A percentile compares a stretch with the other conserved stretches of the same genome.
These are phyloP conservation scores for Irpex sp. DNA, from an alignment of 1,284 basidiomycete species.

Conservation along the genomic window DNA sequence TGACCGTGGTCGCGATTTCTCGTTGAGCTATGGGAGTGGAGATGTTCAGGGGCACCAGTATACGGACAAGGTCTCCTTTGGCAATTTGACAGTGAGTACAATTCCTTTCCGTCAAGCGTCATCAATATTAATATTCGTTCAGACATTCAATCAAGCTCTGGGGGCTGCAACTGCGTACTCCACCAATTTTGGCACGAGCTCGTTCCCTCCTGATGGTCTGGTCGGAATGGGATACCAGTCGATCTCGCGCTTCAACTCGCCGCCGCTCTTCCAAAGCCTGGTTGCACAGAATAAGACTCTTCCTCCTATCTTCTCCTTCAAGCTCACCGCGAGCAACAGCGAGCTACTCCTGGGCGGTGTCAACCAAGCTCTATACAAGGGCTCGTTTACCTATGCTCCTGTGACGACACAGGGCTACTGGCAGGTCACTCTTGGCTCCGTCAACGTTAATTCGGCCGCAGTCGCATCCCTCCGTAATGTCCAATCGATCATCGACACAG, in stretches of 20 bases:
- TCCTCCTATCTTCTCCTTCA: slow-evolving; percentile 47
- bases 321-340: slow-evolving; percentile 33
- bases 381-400: slow-evolving; percentile 28
- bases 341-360: slow-evolving; percentile 57
- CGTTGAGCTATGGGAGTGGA: slow-evolving; percentile 26
- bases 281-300: slow-evolving; percentile 31
- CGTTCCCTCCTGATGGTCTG: slow-evolving; percentile 42
- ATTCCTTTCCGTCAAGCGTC: too few relatives aligned
- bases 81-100: slow-evolving; percentile 10
- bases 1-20: slow-evolving; percentile 19
- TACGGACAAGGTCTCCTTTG: slow-evolving; percentile 23
- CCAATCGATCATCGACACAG: slow-evolving; percentile 38
- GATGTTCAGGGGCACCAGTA: slow-evolving; percentile 26
- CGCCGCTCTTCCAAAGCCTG: slow-evolving; percentile 42
- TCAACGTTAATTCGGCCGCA: slow-evolving; percentile 25
- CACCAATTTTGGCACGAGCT: slow-evolving; percentile 25
- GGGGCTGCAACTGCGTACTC: slow-evolving; percentile 43
- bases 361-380: slow-evolving; percentile 34
- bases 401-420: slow-evolving; percentile 37
- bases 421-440: slow-evolving; percentile 32
- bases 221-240: slow-evolving; percentile 40
- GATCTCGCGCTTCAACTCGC: slow-evolving; percentile 29
- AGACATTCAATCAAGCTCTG: slow-evolving; percentile 29
- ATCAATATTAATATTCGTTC: too few relatives aligned
- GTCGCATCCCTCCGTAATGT: slow-evolving; percentile 15